Base-by-base conservation (phyloP, 805 yeast genomes). In the Saturnispora serradocipensis region DNA sequence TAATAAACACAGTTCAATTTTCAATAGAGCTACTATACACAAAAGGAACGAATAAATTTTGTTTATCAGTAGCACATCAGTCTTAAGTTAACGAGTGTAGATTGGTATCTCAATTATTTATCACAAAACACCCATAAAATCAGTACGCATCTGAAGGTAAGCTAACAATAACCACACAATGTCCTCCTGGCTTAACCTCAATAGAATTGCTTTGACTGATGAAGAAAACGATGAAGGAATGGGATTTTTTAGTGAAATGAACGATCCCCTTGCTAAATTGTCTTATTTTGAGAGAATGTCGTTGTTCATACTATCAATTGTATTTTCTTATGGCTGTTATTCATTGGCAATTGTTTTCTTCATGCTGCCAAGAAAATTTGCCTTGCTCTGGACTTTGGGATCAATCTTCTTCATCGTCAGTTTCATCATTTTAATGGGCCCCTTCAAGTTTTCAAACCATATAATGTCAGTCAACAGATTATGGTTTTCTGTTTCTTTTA, bases 381-480 rank as follows among this genome's bases (percentile, higher is more conserved):
- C 93, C 10, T 69, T 80, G 35, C 61, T 83, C 20, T 90, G 97
- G 97, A 77, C 95, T 2, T 71, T 90, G 69, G 97, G 96, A 0
- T 84, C 95, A 2, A 62, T 89, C 18, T 67, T 90, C 36, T 89
- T 90, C 65, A 82, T 90, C 20, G 62, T 84, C 3, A 84, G 95
- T 10, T 90, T 90, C 67, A 96, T 93, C 1, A 76, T 88, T 5
- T 70, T 89, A 18, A 95, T 88, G 70, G 98, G 98, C 0, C 93
- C 95, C 1, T 69, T 75, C n/a, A 80, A 82, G 20, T 91, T 87
- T 62, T 53, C 77, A 27, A 67, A 68, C 27, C 96, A 88, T 62
- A 70, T 89, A 50, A 64, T 81, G 3, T 81, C 95, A 1, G 70
- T 74, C n/a, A 82, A 80, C 38, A 74, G 97, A 56, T 66, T 89